Conservation (phyloP, 1,284 basidiomycete genomes). For the Pascua sp. region DNA sequence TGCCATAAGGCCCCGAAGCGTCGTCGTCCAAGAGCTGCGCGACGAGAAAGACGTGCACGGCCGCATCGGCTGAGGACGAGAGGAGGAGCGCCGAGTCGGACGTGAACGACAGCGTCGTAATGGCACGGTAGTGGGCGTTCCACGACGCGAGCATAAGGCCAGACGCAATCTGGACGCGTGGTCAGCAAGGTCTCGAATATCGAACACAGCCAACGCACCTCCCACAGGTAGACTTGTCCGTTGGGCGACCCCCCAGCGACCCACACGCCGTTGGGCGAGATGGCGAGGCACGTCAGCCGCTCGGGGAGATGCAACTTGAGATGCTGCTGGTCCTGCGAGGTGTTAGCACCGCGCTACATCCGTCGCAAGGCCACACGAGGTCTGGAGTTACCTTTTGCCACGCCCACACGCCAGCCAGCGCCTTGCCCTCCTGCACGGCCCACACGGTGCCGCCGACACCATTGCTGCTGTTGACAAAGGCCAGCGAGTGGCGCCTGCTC, state of each 20-base stretch:
- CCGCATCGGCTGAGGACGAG: conserved; percentile 84
- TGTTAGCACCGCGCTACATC: conserved; percentile 1
- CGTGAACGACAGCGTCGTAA: conserved; percentile 78
- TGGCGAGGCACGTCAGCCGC: conserved; percentile 71
- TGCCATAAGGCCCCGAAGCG: conserved; percentile 20
- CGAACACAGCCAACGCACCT: conserved; percentile 57
- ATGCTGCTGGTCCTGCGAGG: conserved; percentile 72
- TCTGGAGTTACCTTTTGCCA: conserved; percentile 51
- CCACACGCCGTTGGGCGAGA: conserved; percentile 68
- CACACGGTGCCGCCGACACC: conserved; percentile 47
- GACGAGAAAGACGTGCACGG: conserved; percentile 82
- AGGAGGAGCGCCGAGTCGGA: conserved; percentile 73
- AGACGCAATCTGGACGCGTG: conserved; percentile 69
- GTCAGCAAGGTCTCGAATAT: neutral
- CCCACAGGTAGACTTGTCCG: conserved; percentile 92
- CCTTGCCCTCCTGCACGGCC: conserved; percentile 51
- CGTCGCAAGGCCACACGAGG: too few relatives aligned
- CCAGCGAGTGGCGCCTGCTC: conserved; percentile 33
- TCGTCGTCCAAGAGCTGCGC: conserved; percentile 49
- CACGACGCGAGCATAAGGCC: conserved; percentile 84
- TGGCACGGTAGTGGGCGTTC: conserved; percentile 90
- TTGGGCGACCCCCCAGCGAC: conserved; percentile 83
- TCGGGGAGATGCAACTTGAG: conserved; percentile 86
- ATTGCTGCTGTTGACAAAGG: conserved; percentile 32
- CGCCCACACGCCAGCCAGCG: conserved; percentile 49